Evolutionary conservation across 805 yeast species (phyloP), one percentile per base, ranked within the genome.

Genomic region (Schizosaccharomyces lindneri): DNA sequence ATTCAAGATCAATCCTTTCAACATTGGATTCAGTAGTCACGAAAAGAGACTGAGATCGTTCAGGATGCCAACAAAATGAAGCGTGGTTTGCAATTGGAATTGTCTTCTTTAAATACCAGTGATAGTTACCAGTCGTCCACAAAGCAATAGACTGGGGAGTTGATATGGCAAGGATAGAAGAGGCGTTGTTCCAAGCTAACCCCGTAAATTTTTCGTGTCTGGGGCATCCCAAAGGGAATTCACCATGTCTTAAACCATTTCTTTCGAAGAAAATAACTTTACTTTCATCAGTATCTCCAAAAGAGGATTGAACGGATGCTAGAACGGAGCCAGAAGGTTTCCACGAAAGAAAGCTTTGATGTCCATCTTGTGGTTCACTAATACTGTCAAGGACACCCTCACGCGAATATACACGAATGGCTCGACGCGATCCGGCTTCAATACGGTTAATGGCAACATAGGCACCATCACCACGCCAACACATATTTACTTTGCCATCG

Each of bases 381-480:
- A 87, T 90, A 62, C 90, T 81, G 62, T 81, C 84, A 51, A 93
- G 75, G 57, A 73, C 76, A 43, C 95, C 95, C 62, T 84, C 84
- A 65, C 97, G 78, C 32, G 80, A 76, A 70, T 83, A 90, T 0
- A 93, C 89, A 67, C 97, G 77, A 41, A 93, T 75, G 17, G 84
- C 89, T 71, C 98, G 79, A 69, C 95, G 77, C 55, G 74, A 72
- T 17, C 71, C 69, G 5, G 43, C 55, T 66, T 85, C 95, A 41
- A 81, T 71, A 0, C 84, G 74, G 27, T 83, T 78, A 1, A 93
- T 75, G 1, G 85, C 80, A 66, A 93, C 83, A 68, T 73, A 88
- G 65, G 85, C 89, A 68, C 95, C 85, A 70, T 93, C 98, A 17
- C 97, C 96, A 68, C 98, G 80, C 99, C 99, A 93, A 55, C 95